Base-by-base conservation (phyloP, 108 stramenopile species). In the Discostella pseudostelligera region DNA sequence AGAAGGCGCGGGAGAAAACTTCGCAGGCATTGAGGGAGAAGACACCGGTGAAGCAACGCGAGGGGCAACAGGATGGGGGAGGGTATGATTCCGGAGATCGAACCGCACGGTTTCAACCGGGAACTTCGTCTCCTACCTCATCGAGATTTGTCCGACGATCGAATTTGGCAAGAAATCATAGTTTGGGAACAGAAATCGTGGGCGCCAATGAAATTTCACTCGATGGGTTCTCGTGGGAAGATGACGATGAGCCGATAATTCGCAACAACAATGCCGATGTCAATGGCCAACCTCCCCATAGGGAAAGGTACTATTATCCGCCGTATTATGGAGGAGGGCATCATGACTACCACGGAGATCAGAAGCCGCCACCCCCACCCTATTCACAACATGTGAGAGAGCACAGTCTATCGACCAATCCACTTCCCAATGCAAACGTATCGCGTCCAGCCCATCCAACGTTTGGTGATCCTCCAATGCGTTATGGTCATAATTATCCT, bases 21-120 rank as follows among this genome's bases (percentile, higher is more conserved):
- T 78, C 74, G 59, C 92, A 93, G 75, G 92, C 92, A 12, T 62
- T 93, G 51, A 59, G 92, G 72, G 92, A 93, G 70, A 93, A 93
- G 76, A 84, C 84, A 4, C 88, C 88, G 3, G 10, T 73, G 37
- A 83, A 87, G 62, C 77, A 82, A 59, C 84, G 81, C 50, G 78
- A 85, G 66, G 83, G 82, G 37, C 70, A 83, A 50, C 32, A 46
- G 53, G 48, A 40, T 39, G 51, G 48, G 25, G 36, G 29, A 29
- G 26, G 24, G 46, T 12, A n/a, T n/a, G 12, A 20, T 58, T 10
- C 40, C 58, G 69, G 39, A 13, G 48, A 46, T 28, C 63, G 25
- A 20, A 50, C 65, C 28, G 85, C 85, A 43, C 72, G 84, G 14
- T 82, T 83, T 70, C 81, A 80, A 39, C 82, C 77, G 16, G 83